Evolutionary conservation across 352 stramenopile genomes (phyloP).

Genomic region (Thalassiosira delicatula): DNA sequence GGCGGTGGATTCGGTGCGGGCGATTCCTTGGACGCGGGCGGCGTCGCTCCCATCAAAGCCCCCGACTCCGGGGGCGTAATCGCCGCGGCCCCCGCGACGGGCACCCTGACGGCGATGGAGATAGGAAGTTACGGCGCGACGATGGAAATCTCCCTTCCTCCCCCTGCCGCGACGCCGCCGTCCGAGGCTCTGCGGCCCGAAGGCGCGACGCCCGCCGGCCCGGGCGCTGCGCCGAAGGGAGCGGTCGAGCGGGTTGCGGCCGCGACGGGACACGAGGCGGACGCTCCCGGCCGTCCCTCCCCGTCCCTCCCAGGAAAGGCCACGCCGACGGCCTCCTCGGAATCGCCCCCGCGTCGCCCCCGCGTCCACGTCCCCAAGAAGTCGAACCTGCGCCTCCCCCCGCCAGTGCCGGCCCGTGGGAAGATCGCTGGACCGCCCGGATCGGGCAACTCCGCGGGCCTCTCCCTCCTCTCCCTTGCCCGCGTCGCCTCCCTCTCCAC

Average conservation of each 20-base stretch:
- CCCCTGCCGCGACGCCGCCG: neutral
- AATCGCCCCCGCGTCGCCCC: neutral
- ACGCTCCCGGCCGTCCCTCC: no score
- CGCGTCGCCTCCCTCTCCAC: constrained; percentile 35
- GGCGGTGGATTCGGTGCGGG: neutral
- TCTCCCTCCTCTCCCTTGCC: constrained; percentile 2
- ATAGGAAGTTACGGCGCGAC: neutral
- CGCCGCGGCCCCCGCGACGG: constrained; percentile 8
- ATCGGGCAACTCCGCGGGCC: neutral
- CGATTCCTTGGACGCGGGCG: neutral
- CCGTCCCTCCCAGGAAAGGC: no score
- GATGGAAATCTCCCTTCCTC: no score
- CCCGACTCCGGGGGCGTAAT: neutral
- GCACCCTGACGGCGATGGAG: neutral
- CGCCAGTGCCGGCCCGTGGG: constrained; percentile 10
- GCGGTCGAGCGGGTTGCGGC: no score
- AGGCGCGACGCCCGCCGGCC: no score
- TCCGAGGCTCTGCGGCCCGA: neutral
- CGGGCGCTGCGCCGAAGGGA: neutral
- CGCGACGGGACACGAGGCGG: no score
- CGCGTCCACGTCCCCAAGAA: constrained; percentile 32
- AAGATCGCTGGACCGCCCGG: neutral
- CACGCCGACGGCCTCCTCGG: neutral
- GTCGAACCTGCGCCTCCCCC: constrained; percentile 22
- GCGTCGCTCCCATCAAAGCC: neutral